A percentile compares a stretch with the other conserved stretches of the same genome.
Evolutionary conservation across 148 eudicot genomes (phyloP).

Genomic region (Dysphania ambrosioides): DNA sequence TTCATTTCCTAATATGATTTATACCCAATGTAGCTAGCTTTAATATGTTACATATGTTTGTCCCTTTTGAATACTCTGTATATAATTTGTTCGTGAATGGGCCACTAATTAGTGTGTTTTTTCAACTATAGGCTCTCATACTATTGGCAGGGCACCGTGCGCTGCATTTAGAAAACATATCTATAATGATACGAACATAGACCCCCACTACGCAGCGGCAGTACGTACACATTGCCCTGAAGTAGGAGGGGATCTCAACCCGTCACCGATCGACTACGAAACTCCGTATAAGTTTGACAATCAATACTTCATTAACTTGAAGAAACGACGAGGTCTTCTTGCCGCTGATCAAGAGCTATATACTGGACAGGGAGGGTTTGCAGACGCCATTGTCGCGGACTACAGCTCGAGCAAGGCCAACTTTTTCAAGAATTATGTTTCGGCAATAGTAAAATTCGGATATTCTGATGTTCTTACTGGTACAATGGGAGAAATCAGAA

Average conservation of each 20-base stretch:
- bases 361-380: slow-evolving; percentile 35
- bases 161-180: slow-evolving; percentile 32
- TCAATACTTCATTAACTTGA: slow-evolving; percentile 40
- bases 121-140: slow-evolving; percentile 36
- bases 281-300: slow-evolving; percentile 50
- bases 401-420: slow-evolving; percentile 35
- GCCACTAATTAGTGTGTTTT: neutral
- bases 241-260: slow-evolving; percentile 41
- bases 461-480: slow-evolving; percentile 56
- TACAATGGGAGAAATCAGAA: slow-evolving; percentile 49
- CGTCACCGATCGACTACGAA: slow-evolving; percentile 44
- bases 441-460: slow-evolving; percentile 56
- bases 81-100: neutral
- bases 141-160: slow-evolving; percentile 59
- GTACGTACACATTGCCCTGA: slow-evolving; percentile 36
- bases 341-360: slow-evolving; percentile 61
- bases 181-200: slow-evolving; percentile 52
- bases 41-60: no score
- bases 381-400: slow-evolving; percentile 39
- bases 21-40: no score
- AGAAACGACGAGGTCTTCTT: slow-evolving; percentile 41
- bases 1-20: no score
- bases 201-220: slow-evolving; percentile 38
- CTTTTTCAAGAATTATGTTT: slow-evolving; percentile 47
- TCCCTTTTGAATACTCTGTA: no score